Conservation (phyloP, 768 basidiomycete genomes). For the Lenzites betulinus region DNA sequence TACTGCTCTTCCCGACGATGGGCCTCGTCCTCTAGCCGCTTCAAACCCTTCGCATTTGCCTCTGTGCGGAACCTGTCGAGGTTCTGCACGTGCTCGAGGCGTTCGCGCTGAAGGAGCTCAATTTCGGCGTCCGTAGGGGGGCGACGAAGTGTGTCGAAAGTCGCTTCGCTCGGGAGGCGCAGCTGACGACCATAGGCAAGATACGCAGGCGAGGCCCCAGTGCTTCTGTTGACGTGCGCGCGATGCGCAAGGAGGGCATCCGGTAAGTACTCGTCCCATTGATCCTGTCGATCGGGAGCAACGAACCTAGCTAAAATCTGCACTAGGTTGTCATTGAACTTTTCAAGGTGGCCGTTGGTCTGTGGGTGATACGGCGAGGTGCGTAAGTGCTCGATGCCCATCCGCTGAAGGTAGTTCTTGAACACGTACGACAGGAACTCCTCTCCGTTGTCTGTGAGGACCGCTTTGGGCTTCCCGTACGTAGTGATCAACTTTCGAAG, state of each 20-base stretch:
- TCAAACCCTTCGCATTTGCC: constrained; percentile 21
- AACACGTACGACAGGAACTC: constrained; percentile 25
- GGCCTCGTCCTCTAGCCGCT: constrained; percentile 21
- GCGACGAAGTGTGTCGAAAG: constrained; percentile 13
- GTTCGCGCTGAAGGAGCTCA: constrained; percentile 15
- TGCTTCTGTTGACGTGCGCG: constrained; percentile 16
- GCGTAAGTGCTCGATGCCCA: constrained; percentile 23
- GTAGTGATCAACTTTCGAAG: constrained; percentile 14
- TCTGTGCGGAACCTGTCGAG: constrained; percentile 21
- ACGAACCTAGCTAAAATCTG: constrained; percentile 19
- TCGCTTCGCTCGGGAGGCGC: constrained; percentile 20
- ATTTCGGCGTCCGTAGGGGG: constrained; percentile 26
- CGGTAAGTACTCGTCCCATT: constrained; percentile 26
- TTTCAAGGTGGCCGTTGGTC: constrained; percentile 4
- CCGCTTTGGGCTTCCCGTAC: constrained; percentile 21
- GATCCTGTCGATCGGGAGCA: constrained; percentile 9
- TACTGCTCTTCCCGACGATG: constrained; percentile 17
- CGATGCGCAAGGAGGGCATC: constrained; percentile 25
- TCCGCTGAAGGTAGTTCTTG: constrained; percentile 10
- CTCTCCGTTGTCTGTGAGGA: constrained; percentile 27
- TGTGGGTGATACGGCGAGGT: constrained; percentile 20
- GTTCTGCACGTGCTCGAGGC: constrained; percentile 24
- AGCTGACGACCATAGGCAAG: constrained; percentile 21
- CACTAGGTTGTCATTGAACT: constrained; percentile 7
- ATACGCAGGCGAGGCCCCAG: constrained; percentile 20